phyloP scores from a whole-genome alignment of 2,329 filamentous ascomycete species.

The Aspergillus calidoustus region DNA sequence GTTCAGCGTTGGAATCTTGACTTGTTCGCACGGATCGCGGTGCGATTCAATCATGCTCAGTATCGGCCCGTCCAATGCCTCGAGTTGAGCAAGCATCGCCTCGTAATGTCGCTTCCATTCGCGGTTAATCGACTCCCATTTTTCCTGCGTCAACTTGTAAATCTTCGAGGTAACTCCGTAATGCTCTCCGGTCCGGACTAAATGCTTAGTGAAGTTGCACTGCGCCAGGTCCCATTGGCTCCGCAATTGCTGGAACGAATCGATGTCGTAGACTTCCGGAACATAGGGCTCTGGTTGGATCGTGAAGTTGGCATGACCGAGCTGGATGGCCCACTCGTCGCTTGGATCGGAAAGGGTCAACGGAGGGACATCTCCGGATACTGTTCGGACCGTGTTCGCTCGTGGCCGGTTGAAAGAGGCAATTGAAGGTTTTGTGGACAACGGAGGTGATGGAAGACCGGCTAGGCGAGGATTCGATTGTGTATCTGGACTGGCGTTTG shows the following conservation, averaged over 20 bases:
- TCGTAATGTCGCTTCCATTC: conserved; percentile 75
- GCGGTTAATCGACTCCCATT: conserved; percentile 81
- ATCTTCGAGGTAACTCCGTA: conserved; percentile 89
- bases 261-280: conserved; percentile 65
- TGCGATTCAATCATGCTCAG: conserved; percentile 45
- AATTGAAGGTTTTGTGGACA: conserved; percentile 77
- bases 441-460: conserved; percentile 67
- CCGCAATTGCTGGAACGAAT: conserved; percentile 67
- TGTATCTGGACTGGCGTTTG: conserved; percentile 47
- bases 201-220: conserved; percentile 85
- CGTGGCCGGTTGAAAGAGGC: conserved; percentile 69
- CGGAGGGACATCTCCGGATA: conserved; percentile 56
- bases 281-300: conserved; percentile 82
- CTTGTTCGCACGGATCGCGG: conserved; percentile 55
- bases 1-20: conserved; percentile 48
- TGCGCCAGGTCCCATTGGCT: conserved; percentile 83
- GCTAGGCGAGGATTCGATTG: conserved; percentile 53
- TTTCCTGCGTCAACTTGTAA: conserved; percentile 81
- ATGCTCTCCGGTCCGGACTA: conserved; percentile 85
- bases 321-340: conserved; percentile 81
- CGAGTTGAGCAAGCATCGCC: conserved; percentile 60
- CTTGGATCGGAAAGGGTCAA: conserved; percentile 68
- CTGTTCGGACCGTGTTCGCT: conserved; percentile 46
- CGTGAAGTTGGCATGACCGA: conserved; percentile 93
- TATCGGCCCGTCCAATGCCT: conserved; percentile 38